A percentile compares a stretch with the other conserved stretches of the same genome.
These are phyloP conservation scores for Chaetomium sp. DNA, from an alignment of 2,329 filamentous ascomycete species.

Conservation along the genomic window DNA sequence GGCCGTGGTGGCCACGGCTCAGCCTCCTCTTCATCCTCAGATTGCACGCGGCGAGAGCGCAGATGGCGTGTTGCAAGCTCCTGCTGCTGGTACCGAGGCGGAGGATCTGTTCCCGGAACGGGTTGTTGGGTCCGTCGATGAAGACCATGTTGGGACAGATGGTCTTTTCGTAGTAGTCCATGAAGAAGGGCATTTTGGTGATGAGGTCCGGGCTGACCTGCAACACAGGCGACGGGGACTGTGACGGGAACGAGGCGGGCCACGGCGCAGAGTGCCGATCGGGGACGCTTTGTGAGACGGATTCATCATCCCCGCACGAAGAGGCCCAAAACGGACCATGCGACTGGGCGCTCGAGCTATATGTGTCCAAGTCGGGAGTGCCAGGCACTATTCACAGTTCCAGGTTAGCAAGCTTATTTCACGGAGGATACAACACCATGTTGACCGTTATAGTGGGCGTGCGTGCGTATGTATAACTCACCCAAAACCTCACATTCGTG, in stretches of 20 bases:
- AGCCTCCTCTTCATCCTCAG: slow-evolving; percentile 74
- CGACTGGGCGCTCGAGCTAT: slow-evolving; percentile 45
- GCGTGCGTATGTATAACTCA: slow-evolving; percentile 37
- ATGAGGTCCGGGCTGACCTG: slow-evolving; percentile 58
- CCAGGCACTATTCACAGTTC: slow-evolving; percentile 31
- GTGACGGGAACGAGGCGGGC: slow-evolving; percentile 41
- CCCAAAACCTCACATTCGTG: slow-evolving; percentile 51
- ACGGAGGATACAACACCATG: slow-evolving; percentile 1
- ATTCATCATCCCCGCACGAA: slow-evolving; percentile 40
- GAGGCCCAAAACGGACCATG: slow-evolving; percentile 43
- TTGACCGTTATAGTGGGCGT: not conserved
- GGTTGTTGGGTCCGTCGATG: slow-evolving; percentile 79
- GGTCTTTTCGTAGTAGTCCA: slow-evolving; percentile 89
- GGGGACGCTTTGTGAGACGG: slow-evolving; percentile 34
- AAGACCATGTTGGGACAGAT: slow-evolving; percentile 90
- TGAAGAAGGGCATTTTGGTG: slow-evolving; percentile 76
- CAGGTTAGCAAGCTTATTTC: slow-evolving; percentile 22
- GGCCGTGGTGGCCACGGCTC: slow-evolving; percentile 50
- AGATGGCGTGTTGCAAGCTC: slow-evolving; percentile 87
- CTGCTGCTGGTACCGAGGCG: slow-evolving; percentile 70
- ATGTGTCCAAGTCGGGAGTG: slow-evolving; percentile 47
- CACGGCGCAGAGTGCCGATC: slow-evolving; percentile 43
- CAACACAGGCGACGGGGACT: slow-evolving; percentile 40
- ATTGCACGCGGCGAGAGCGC: slow-evolving; percentile 82
- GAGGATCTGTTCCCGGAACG: slow-evolving; percentile 77